Evolutionary conservation across 345 rosid species (phyloP), one percentile per base, ranked within the genome.

Genomic region (Adansonia digitata): DNA sequence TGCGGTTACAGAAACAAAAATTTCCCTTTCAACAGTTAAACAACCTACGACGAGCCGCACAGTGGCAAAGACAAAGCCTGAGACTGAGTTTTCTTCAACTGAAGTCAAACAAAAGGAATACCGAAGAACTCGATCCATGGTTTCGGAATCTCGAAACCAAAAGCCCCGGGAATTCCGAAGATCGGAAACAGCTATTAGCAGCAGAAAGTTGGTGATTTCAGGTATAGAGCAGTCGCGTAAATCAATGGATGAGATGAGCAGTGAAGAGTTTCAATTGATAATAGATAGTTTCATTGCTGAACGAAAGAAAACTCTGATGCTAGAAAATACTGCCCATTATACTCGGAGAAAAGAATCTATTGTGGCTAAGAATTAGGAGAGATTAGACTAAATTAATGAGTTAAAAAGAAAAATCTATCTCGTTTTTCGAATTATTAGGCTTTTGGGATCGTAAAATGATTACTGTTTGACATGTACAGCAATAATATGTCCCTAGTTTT

Each of bases 211-310:
- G 75, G 51, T 43, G 60, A 22, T 46, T 15, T 51, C 61, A 2
- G 67, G 24, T 0, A 4, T 12, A 22, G 66, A 56, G 34, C 17
- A 27, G 24, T 62, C 69, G 60, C 26, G 79, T 51, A 62, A 70
- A 76, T 57, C 48, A 40, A 84, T 84, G 66, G 77, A 79, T 18
- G 79, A 63, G 22, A 39, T 81, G 73, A 84, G 81, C 70, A 77
- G 26, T 31, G 82, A 84, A 63, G 81, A 84, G 77, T 71, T 84
- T 72, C 77, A 63, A 31, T 43, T 4, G 77, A 79, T 49, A 46
- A 48, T 84, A 5, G 85, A 84, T 55, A 77, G 74, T 39, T 84
- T 81, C 71, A 81, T 81, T 24, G 60, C 46, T 39, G 70, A 63
- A 46, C 68, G 17, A 46, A 81, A 74, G 77, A 81, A 42, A 52